Evolutionary conservation across 768 basidiomycete species (phyloP).

Genomic region (Pleurotus salmoneostramineus): DNA sequence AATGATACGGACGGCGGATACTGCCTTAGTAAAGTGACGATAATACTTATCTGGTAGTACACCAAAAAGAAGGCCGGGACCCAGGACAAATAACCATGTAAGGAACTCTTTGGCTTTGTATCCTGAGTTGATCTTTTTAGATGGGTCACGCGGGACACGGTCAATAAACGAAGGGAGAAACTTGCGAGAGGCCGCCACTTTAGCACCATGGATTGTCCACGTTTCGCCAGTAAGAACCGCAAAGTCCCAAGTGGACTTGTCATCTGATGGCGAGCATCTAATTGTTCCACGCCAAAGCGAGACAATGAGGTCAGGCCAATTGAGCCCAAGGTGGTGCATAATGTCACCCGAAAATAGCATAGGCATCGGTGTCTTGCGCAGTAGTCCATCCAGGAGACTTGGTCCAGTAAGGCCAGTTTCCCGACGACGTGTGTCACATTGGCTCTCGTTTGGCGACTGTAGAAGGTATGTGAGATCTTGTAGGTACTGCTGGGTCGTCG

Average conservation of each 20-base stretch:
- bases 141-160: constrained; percentile 8
- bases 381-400: constrained; percentile 21
- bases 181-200: constrained; percentile 5
- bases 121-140: constrained; percentile 8
- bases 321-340: constrained; percentile 24
- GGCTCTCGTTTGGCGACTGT: constrained; percentile 13
- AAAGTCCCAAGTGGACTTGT: constrained; percentile 25
- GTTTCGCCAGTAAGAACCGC: constrained; percentile 11
- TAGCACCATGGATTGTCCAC: constrained; percentile 16
- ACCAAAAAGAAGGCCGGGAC: constrained; percentile 3
- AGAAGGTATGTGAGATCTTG: constrained; percentile 14
- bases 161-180: constrained; percentile 8
- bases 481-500: constrained; percentile 13
- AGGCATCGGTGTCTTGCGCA: constrained; percentile 16
- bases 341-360: constrained; percentile 20
- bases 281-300: constrained; percentile 20
- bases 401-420: constrained; percentile 27
- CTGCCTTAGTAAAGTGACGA: constrained; percentile 2
- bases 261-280: constrained; percentile 16
- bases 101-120: constrained; percentile 10
- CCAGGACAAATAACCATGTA: constrained; percentile 2
- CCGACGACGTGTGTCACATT: constrained; percentile 20
- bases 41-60: constrained; percentile 2
- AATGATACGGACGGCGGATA: constrained; percentile 7
- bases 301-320: constrained; percentile 15